Evolutionary conservation across 768 basidiomycete genomes (phyloP), one percentile per base, ranked within the genome.

Genomic region (Trametes elegans): DNA sequence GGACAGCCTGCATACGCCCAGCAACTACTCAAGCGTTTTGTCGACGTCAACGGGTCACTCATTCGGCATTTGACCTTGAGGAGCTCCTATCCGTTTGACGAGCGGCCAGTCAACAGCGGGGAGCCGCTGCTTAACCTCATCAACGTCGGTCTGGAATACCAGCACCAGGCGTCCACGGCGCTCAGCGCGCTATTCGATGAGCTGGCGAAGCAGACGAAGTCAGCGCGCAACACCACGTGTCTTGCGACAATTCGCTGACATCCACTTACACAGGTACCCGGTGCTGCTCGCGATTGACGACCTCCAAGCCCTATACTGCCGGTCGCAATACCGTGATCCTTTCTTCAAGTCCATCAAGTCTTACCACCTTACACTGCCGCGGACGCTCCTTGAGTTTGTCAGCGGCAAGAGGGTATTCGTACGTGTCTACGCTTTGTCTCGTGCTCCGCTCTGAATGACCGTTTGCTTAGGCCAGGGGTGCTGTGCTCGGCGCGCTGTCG

Each of bases 221-320:
- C 51, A 61, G 82, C 69, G 6, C 35, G n/a, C 23, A 9, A 35
- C 10, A 34, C 14, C 7, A 5, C 16, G 9, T 40, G 36, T 13
- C 16, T 19, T 29, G 5, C 14, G 10, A 27, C 26, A 35, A 26
- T 8, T 34, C 23, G n/a, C 49, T 49, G 24, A 35, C 7, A 1
- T 14, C 19, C n/a, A n/a, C n/a, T n/a, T 34, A 41, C 27, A 34
- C 31, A 93, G 91, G 39, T 74, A 77, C 63, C 92, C 92, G 0
- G 87, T 96, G 2, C 67, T 97, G 6, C 72, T 95, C 27, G 93
- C 93, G 0, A 75, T 95, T 1, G 94, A 97, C 60, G 93, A 96
- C 62, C 83, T 91, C 68, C 94, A 96, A 68, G 79, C 90, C 0
- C 69, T 97, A 23, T 93, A 90, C 64, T 75, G 80, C 65, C 73